phyloP scores from a whole-genome alignment of 495 filamentous ascomycete species.

The Neurospora africana region DNA sequence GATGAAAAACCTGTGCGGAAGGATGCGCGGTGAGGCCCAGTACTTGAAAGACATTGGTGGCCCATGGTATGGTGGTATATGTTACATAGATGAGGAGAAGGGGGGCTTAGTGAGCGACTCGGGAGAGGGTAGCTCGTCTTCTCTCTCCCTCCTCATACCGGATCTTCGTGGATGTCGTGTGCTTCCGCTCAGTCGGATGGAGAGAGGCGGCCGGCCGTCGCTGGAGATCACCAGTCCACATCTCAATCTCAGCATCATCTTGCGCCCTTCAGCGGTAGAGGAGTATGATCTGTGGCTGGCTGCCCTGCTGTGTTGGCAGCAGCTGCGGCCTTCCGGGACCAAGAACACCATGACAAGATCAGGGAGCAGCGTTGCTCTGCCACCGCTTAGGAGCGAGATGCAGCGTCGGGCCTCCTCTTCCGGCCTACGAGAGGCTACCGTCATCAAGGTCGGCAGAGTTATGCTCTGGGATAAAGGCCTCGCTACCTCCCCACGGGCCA shows the following conservation, averaged over 20 bases:
- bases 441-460: slow-evolving; percentile 96
- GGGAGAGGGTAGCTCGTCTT: slow-evolving; percentile 33
- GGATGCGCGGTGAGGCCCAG: slow-evolving; percentile 60
- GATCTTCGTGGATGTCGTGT: slow-evolving; percentile 85
- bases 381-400: slow-evolving; percentile 43
- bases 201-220: slow-evolving; percentile 41
- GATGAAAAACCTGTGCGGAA: slow-evolving; percentile 57
- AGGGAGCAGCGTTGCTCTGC: slow-evolving; percentile 3
- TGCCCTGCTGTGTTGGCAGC: slow-evolving; percentile 88
- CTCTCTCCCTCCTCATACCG: slow-evolving; percentile 48
- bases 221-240: slow-evolving; percentile 69
- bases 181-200: slow-evolving; percentile 35
- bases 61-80: slow-evolving; percentile 50
- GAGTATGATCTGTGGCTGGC: slow-evolving; percentile 90
- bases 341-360: slow-evolving; percentile 12
- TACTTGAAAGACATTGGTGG: slow-evolving; percentile 46
- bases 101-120: slow-evolving; percentile 55
- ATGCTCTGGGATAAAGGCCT: slow-evolving; percentile 72
- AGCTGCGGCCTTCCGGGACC: slow-evolving; percentile 50
- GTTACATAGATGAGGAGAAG: slow-evolving; percentile 56
- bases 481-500: slow-evolving; percentile 42
- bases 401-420: slow-evolving; percentile 56
- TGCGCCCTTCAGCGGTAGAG: slow-evolving; percentile 61
- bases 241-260: slow-evolving; percentile 56
- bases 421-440: slow-evolving; percentile 60